Percentiles rank a stretch among this genome's conserved stretches.
Conservation (phyloP, 225 moss, liverwort and hornwort genomes). For the Polytrichum commune region DNA sequence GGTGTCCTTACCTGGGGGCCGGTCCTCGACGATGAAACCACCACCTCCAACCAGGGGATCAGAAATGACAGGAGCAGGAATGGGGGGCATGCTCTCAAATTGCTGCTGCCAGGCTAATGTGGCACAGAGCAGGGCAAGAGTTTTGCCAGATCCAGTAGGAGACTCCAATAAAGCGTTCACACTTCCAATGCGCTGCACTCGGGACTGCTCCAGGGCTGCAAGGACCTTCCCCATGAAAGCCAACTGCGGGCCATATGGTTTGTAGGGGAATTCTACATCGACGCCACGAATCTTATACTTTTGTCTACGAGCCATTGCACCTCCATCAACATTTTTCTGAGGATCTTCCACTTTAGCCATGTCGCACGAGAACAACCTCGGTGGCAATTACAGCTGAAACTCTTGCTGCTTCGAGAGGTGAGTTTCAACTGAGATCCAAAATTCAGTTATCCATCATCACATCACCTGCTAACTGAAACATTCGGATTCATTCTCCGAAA, state of each 20-base stretch:
- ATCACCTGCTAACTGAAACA: no score
- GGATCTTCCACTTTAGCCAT: conserved; percentile 1
- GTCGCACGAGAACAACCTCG: neutral
- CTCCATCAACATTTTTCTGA: neutral
- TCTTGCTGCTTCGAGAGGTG: neutral
- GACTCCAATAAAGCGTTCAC: conserved; percentile 75
- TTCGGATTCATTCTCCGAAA: no score
- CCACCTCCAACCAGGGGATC: conserved; percentile 46
- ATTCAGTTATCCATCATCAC: no score
- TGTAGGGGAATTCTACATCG: conserved; percentile 56
- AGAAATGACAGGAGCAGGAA: conserved; percentile 13
- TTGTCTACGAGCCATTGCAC: conserved; percentile 1
- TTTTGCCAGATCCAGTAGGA: conserved; percentile 83
- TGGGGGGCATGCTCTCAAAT: conserved; percentile 21
- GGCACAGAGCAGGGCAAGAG: conserved; percentile 70
- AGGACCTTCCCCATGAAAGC: conserved; percentile 81
- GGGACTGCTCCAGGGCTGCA: conserved; percentile 59
- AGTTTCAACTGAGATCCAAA: no score
- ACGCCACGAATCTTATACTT: conserved; percentile 43
- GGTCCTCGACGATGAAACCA: conserved; percentile 41
- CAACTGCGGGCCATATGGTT: conserved; percentile 69
- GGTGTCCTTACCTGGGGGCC: conserved; percentile 7
- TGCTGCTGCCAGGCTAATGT: conserved; percentile 76
- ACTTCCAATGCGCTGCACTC: conserved; percentile 25
- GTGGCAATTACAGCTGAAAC: neutral